phyloP scores from a whole-genome alignment of 257 asterid genomes.

The Penstemon eatonii region DNA sequence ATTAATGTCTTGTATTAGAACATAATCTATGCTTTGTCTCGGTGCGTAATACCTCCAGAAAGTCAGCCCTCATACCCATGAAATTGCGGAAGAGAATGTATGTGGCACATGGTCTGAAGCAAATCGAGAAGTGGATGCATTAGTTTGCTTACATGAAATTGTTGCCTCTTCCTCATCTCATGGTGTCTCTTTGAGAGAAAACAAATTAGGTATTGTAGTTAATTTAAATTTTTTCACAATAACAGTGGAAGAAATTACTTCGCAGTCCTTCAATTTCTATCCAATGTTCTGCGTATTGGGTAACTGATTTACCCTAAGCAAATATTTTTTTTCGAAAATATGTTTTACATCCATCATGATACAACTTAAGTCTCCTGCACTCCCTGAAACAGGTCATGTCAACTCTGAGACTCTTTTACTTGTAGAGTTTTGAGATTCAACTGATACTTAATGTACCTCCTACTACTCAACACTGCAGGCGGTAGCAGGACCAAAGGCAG shows the following conservation, averaged over 20 bases:
- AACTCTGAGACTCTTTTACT: not conserved
- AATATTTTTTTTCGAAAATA: conserved; percentile 18
- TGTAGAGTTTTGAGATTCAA: conserved; percentile 13
- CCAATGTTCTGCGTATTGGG: conserved; percentile 3
- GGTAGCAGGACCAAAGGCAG: conserved; percentile 51
- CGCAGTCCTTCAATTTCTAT: conserved; percentile 11
- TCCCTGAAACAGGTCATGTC: conserved; percentile 9
- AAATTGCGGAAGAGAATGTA: conserved; percentile 36
- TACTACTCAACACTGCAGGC: conserved; percentile 41
- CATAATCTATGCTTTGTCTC: not conserved
- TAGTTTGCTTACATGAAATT: conserved; percentile 44
- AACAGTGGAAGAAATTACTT: conserved; percentile 2
- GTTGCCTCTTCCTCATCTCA: conserved; percentile 38
- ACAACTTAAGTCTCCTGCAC: conserved; percentile 10
- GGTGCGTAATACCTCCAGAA: conserved; percentile 42
- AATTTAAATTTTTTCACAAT: conserved; percentile 6
- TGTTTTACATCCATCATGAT: not conserved
- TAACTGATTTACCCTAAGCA: conserved; percentile 12
- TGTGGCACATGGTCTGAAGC: conserved; percentile 50
- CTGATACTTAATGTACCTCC: conserved; percentile 10
- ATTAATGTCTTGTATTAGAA: not conserved
- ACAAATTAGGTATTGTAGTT: conserved; percentile 50
- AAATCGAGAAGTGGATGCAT: conserved; percentile 53
- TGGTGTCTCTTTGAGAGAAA: conserved; percentile 41
- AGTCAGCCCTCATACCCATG: conserved; percentile 25